A percentile compares a stretch with the other conserved stretches of the same genome.
These are phyloP conservation scores for Debaryomyces fabryi DNA, from an alignment of 1,139 yeast species.

Conservation along the genomic window DNA sequence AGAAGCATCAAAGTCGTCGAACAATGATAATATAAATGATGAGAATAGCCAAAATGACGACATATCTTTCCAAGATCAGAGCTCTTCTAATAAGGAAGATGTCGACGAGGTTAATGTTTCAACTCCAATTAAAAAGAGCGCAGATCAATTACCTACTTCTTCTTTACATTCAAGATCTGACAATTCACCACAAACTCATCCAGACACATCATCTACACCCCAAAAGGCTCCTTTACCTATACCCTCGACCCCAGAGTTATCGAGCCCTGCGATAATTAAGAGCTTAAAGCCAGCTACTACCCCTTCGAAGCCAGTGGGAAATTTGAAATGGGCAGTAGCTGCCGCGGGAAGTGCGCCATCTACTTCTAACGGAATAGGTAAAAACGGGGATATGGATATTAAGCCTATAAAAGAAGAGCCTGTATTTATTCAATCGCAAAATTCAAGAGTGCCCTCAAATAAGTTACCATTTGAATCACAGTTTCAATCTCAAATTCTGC, in stretches of 20 bases:
- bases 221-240: slow-evolving; percentile 11
- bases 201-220: slow-evolving; percentile 15
- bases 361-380: slow-evolving; percentile 8
- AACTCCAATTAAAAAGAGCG: slow-evolving; percentile 5
- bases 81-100: background rate
- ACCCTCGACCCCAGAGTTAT: slow-evolving; percentile 25
- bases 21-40: slow-evolving; percentile 5
- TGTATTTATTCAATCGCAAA: background rate
- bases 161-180: slow-evolving; percentile 2
- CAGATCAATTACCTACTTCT: background rate
- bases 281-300: slow-evolving; percentile 69
- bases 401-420: slow-evolving; percentile 1
- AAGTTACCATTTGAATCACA: slow-evolving; percentile 4
- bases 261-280: slow-evolving; percentile 41
- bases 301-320: slow-evolving; percentile 66
- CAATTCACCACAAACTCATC: background rate
- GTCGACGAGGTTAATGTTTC: background rate
- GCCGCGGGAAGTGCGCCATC: slow-evolving; percentile 48
- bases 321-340: slow-evolving; percentile 71
- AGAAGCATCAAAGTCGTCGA: slow-evolving; percentile 20
- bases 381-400: slow-evolving; percentile 3
- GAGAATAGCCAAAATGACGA: slow-evolving; percentile 8
- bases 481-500: background rate
- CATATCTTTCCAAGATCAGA: slow-evolving; percentile 2
- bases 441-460: background rate